phyloP scores from a whole-genome alignment of 257 asterid genomes.

The Ophiorrhiza pumila region DNA sequence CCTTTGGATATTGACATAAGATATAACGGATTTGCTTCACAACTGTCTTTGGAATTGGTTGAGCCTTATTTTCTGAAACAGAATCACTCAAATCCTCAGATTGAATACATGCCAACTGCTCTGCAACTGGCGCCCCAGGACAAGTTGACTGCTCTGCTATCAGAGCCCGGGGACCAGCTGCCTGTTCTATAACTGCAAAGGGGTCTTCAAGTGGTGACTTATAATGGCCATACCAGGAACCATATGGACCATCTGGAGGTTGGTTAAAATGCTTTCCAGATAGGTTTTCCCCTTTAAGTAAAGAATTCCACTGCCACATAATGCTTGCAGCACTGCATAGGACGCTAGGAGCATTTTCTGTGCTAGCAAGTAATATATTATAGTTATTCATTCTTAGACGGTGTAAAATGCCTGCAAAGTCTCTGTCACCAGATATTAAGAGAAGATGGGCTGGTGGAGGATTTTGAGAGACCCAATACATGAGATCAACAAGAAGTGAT shows the following conservation, averaged over 20 bases:
- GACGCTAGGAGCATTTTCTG: slow-evolving; percentile 54
- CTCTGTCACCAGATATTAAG: slow-evolving; percentile 81
- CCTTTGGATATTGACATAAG: slow-evolving; percentile 56
- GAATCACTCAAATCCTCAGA: slow-evolving; percentile 36
- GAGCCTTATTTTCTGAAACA: slow-evolving; percentile 39
- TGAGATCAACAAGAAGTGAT: slow-evolving; percentile 85
- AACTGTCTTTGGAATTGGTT: slow-evolving; percentile 62
- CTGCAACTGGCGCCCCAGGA: slow-evolving; percentile 11
- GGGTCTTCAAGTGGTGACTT: slow-evolving; percentile 74
- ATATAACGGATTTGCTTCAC: slow-evolving; percentile 43
- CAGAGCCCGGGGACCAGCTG: slow-evolving; percentile 23
- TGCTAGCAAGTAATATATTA: slow-evolving; percentile 77
- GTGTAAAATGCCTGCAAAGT: slow-evolving; percentile 76
- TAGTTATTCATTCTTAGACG: slow-evolving; percentile 85
- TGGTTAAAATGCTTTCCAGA: slow-evolving; percentile 78
- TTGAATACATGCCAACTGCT: slow-evolving; percentile 15
- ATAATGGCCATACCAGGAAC: slow-evolving; percentile 87
- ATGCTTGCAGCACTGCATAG: slow-evolving; percentile 89
- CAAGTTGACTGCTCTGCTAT: slow-evolving; percentile 11
- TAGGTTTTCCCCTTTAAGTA: slow-evolving; percentile 72
- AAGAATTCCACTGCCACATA: slow-evolving; percentile 90
- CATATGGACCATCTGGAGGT: slow-evolving; percentile 90
- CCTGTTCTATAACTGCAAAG: slow-evolving; percentile 46
- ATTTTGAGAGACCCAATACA: slow-evolving; percentile 89
- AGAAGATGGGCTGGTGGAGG: slow-evolving; percentile 98